Evolutionary conservation across 345 rosid genomes (phyloP).

Genomic region (Arabidopsis arenosa): DNA sequence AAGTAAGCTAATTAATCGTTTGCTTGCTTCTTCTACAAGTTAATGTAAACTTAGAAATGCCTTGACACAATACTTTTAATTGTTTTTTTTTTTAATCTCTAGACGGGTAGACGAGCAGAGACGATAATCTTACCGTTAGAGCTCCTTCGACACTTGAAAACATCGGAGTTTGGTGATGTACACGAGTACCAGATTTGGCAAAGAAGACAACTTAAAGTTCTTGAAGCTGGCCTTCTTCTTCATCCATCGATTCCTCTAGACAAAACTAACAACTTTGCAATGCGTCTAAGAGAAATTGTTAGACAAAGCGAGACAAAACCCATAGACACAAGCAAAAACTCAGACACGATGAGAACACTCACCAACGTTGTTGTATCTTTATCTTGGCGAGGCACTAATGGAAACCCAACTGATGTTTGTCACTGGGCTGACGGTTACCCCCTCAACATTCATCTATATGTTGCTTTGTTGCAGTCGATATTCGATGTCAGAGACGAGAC

Average conservation of each 20-base stretch:
- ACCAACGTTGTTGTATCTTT: constrained; percentile 73
- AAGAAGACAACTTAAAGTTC: constrained; percentile 73
- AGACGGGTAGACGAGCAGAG: constrained; percentile 88
- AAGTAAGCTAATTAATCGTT: constrained; percentile 53
- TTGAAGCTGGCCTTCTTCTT: constrained; percentile 77
- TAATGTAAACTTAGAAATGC: constrained; percentile 1
- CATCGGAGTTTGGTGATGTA: constrained; percentile 73
- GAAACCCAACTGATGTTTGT: constrained; percentile 71
- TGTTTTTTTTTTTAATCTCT: background rate
- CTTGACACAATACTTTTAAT: background rate
- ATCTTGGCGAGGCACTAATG: constrained; percentile 69
- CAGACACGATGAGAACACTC: constrained; percentile 71
- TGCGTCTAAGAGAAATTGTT: constrained; percentile 65
- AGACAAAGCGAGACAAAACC: constrained; percentile 54
- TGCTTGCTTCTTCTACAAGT: constrained; percentile 21
- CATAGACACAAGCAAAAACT: constrained; percentile 68
- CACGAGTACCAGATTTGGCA: constrained; percentile 87
- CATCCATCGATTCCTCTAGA: constrained; percentile 74
- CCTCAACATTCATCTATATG: constrained; percentile 72
- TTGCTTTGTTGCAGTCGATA: constrained; percentile 65
- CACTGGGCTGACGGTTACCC: constrained; percentile 99
- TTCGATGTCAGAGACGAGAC: constrained; percentile 85
- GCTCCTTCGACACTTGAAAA: constrained; percentile 83
- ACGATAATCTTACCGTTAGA: constrained; percentile 86
- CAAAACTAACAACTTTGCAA: constrained; percentile 61